Evolutionary conservation across 257 asterid species (phyloP).

Genomic region (Solanum chaucha): DNA sequence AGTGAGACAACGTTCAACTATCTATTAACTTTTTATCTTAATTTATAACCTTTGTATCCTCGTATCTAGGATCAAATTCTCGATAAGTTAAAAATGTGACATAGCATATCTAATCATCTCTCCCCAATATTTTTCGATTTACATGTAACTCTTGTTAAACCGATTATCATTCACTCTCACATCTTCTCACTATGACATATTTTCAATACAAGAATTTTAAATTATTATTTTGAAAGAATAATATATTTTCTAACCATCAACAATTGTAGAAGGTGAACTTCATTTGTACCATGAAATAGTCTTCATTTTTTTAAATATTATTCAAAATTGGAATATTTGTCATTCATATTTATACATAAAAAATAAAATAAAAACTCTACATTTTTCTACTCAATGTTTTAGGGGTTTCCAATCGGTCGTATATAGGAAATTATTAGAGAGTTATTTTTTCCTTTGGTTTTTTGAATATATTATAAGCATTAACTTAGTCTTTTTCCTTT

Average conservation of each 20-base stretch:
- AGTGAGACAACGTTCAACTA: not conserved
- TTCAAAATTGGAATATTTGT: not conserved
- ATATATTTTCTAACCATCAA: not conserved
- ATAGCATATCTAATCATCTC: not conserved
- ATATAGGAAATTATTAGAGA: not conserved
- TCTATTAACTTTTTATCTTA: not conserved
- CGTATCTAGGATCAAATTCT: not conserved
- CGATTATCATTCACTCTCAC: not conserved
- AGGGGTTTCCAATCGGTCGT: not conserved
- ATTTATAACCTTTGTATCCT: no score
- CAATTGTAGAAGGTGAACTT: not conserved
- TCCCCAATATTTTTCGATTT: fast-evolving
- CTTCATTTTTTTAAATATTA: not conserved
- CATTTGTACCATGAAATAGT: not conserved
- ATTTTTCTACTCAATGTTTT: not conserved
- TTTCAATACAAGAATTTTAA: not conserved
- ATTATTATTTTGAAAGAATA: not conserved
- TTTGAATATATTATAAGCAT: not conserved
- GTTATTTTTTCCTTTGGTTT: not conserved
- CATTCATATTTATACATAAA: not conserved
- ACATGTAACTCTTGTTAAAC: not conserved
- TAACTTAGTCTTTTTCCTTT: not conserved
- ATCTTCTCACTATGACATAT: not conserved
- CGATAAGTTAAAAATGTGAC: no score
- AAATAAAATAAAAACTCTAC: not conserved